Evolutionary conservation across 345 rosid genomes (phyloP), one percentile per base, ranked within the genome.

Genomic region (Psidium friedrichsthalianum): DNA sequence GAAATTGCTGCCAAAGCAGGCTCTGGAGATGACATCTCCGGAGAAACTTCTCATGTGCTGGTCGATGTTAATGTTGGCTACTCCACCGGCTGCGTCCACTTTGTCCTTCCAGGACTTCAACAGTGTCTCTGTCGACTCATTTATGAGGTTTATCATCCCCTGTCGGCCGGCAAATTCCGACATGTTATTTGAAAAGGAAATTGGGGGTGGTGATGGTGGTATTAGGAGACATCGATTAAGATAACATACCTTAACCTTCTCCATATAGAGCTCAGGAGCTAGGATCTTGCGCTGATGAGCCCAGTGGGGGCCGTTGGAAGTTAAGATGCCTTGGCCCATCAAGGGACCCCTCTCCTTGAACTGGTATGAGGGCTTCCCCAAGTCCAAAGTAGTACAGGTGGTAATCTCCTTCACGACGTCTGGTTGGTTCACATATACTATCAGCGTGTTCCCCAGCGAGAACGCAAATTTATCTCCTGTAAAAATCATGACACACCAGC

Each of bases 211-310:
- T 8, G 80, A 36, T 20, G 47, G 59, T 9, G n/a, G 22, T 36
- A 36, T 69, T 0, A 21, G 8, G 36, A 69, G 4, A 11, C 56
- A 13, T 21, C n/a, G 12, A 10, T 85, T 11, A 13, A 42, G 52
- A 69, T 36, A 18, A 36, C 80, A 0, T 89, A 91, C 92, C 91
- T 93, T 93, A 7, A 93, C 92, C 82, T 91, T 90, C 76, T 89
- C 90, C 91, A 88, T 87, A 86, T 91, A 93, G 2, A 93, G 86
- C 61, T 91, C 86, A 20, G 94, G 94, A 29, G 92, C 94, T 86
- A 91, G 87, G 55, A 90, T 87, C 87, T 87, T 92, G 56, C 93
- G 90, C 74, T 91, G 93, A 82, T 90, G 90, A 0, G 90, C 82
- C 93, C 94, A 93, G 27, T 74, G 11, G 32, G 88, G 40, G 18